Conservation (phyloP, 2,329 filamentous ascomycete species). For the Fusarium sublunatum region DNA sequence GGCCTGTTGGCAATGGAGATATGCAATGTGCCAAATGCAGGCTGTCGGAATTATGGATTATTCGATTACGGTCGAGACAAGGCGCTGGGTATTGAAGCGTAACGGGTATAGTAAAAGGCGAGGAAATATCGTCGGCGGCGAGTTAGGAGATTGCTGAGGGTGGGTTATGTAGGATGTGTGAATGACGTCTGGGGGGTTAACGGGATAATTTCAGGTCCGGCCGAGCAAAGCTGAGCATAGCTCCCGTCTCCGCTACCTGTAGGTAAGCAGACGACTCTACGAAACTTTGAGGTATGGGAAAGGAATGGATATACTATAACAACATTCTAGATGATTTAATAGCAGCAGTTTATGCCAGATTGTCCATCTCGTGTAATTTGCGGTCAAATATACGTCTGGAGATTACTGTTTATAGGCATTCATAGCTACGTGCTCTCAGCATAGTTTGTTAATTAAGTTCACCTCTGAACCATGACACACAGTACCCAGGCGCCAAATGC, state of each 20-base stretch:
- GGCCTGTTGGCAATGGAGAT: conserved; percentile 6
- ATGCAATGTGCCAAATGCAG: neutral
- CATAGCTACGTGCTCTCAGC: too few species aligned
- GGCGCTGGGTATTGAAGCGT: conserved; percentile 2
- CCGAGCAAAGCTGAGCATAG: conserved; percentile 7
- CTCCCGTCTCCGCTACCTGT: neutral
- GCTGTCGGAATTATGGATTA: neutral
- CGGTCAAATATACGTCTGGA: too few species aligned
- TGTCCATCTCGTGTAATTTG: too few species aligned
- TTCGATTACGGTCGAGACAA: neutral
- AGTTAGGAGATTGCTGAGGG: conserved; percentile 21
- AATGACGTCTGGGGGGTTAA: conserved; percentile 46
- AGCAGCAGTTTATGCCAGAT: too few species aligned
- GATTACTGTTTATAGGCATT: too few species aligned
- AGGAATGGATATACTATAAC: too few species aligned
- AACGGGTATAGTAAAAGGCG: neutral
- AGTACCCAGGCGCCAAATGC: too few species aligned
- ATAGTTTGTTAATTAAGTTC: too few species aligned
- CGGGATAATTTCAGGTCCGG: conserved; percentile 35
- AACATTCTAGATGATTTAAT: too few species aligned
- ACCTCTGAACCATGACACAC: too few species aligned
- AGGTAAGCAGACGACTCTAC: too few species aligned
- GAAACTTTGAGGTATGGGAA: too few species aligned
- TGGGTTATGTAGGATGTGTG: conserved; percentile 33
- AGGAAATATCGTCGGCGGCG: conserved; percentile 10